Evolutionary conservation across 768 basidiomycete species (phyloP), one percentile per base, ranked within the genome.

Genomic region (Leccinum broughii): DNA sequence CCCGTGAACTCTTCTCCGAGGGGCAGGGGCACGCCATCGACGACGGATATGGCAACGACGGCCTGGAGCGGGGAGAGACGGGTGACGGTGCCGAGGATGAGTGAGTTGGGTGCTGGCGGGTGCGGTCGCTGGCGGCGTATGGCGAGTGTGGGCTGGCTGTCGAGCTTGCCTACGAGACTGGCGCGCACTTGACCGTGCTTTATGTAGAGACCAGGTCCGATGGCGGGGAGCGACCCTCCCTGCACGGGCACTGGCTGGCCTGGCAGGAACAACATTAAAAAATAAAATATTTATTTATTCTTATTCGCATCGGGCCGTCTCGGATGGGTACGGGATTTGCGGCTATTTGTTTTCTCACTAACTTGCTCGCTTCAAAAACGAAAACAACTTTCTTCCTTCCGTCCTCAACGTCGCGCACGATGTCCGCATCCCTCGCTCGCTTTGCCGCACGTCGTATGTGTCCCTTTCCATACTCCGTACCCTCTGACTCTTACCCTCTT

Each of bases 61-160:
- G 94, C 95, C 72, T 95, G 92, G 60, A 85, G 73, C 1, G 94
- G 92, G 0, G 92, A 92, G 51, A 96, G 78, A 13, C 94, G 87
- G 6, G 88, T 90, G 32, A 97, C 82, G 30, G 85, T 85, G 28
- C 94, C 95, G 39, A 95, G 83, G 28, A 95, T 84, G 44, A 90
- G 74, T n/a, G 91, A 86, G 65, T 86, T 86, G 35, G 88, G 82
- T 14, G 82, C 75, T 0, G 93, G 93, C 1, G 91, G 89, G 70
- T 85, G 87, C 0, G 90, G 85, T 51, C 90, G 85, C 2, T 85
- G 75, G 50, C 85, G 86, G 57, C 82, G 78, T 62, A 92, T 87
- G 24, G 83, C 77, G 62, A 89, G 66, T 46, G 78, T 83, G 22
- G 52, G 52, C 59, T 88, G 77, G 58, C 82, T 76, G 37, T 71